Percentiles rank a stretch among this genome's conserved stretches.
phyloP scores from a whole-genome alignment of 495 filamentous ascomycete species.

The Aspergillus funiculosus region DNA sequence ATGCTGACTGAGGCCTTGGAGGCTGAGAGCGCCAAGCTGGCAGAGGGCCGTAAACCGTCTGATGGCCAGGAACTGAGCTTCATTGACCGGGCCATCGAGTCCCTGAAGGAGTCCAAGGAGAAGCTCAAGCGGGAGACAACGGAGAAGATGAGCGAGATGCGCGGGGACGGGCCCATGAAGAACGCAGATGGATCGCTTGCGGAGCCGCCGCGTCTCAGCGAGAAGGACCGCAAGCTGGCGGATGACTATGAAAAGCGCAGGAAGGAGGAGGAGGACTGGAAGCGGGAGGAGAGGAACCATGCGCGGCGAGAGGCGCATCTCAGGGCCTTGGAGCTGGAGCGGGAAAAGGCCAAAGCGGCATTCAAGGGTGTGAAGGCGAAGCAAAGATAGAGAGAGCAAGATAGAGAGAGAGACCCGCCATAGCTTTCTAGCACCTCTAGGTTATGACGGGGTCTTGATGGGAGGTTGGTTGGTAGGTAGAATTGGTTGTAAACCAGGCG shows the following conservation, averaged over 20 bases:
- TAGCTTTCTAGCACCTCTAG: no score
- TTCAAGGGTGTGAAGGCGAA: constrained; percentile 4
- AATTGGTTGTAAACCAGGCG: no score
- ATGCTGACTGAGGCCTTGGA: constrained; percentile 21
- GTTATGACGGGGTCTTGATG: no score
- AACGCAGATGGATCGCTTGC: constrained; percentile 24
- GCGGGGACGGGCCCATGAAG: constrained; percentile 12
- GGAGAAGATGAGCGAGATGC: constrained; percentile 19
- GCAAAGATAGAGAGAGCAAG: no score
- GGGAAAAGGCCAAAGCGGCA: constrained; percentile 17
- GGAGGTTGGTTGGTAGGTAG: no score
- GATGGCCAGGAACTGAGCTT: constrained; percentile 15
- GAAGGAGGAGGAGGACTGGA: constrained; percentile 26
- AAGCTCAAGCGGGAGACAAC: constrained; percentile 15
- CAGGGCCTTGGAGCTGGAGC: constrained; percentile 15
- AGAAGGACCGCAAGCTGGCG: constrained; percentile 25
- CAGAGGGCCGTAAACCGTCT: neutral
- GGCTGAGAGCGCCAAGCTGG: constrained; percentile 11
- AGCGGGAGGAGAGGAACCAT: constrained; percentile 27
- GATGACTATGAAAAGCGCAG: constrained; percentile 23
- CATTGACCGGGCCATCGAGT: constrained; percentile 24
- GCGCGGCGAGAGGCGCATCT: constrained; percentile 20
- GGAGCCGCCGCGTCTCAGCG: constrained; percentile 24
- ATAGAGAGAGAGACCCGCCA: no score
- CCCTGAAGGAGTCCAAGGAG: constrained; percentile 15